Conservation (phyloP, 1,284 basidiomycete genomes). For the Rhodotorula sp. region DNA sequence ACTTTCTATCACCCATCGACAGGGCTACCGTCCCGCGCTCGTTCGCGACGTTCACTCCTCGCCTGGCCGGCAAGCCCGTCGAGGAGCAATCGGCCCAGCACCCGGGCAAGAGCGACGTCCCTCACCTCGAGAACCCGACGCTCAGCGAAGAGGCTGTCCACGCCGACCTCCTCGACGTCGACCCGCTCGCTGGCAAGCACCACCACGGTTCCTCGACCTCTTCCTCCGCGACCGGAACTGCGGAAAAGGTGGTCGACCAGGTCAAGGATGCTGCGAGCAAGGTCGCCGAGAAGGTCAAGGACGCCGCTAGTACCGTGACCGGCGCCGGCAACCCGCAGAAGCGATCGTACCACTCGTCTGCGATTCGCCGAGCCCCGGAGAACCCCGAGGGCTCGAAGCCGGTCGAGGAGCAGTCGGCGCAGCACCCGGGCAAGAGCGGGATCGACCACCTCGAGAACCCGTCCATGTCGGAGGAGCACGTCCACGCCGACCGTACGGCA, state of each 20-base stretch:
- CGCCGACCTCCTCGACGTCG: constrained; percentile 22
- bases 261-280: constrained; percentile 10
- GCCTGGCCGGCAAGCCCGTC: background rate
- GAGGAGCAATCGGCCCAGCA: constrained; percentile 23
- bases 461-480: constrained; percentile 19
- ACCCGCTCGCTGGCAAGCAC: constrained; percentile 15
- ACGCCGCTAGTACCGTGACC: constrained; percentile 6
- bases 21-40: background rate
- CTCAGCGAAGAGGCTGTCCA: constrained; percentile 30
- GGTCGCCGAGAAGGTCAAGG: constrained; percentile 17
- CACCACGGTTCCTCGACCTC: background rate
- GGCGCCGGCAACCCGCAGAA: constrained; percentile 8
- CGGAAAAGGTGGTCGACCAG: background rate
- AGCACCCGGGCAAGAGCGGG: constrained; percentile 29
- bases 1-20: background rate
- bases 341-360: constrained; percentile 17
- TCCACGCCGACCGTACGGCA: constrained; percentile 26
- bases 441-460: constrained; percentile 34
- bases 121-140: constrained; percentile 36
- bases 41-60: background rate
- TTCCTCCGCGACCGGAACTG: background rate
- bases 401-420: constrained; percentile 5
- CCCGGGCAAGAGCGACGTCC: constrained; percentile 24
- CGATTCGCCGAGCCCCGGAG: background rate
- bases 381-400: background rate